These are phyloP conservation scores for Cercis canadensis DNA, from an alignment of 306 rosid species.

Conservation along the genomic window DNA sequence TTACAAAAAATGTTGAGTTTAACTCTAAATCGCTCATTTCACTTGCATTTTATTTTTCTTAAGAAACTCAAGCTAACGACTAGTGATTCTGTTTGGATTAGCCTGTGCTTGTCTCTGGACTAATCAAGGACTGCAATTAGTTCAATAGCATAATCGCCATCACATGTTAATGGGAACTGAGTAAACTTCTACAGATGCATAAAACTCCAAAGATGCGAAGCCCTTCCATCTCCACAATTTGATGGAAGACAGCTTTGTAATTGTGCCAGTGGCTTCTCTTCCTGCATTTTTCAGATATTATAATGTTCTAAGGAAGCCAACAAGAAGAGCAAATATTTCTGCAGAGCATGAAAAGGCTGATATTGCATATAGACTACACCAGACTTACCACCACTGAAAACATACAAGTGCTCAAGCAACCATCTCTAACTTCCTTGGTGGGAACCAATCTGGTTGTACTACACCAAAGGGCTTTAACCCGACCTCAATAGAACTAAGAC, in stretches of 20 bases:
- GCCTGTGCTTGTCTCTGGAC: neutral
- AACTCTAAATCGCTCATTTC: too few species aligned
- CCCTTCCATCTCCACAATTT: too few species aligned
- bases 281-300: neutral
- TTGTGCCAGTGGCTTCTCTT: neutral
- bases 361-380: neutral
- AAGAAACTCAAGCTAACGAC: too few species aligned
- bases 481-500: neutral
- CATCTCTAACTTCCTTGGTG: neutral
- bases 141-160: neutral
- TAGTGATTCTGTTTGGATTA: too few species aligned
- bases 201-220: neutral
- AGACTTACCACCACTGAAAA: neutral
- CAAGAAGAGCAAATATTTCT: neutral
- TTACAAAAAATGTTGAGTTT: too few species aligned
- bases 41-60: too few species aligned
- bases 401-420: neutral
- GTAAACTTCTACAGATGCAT: too few species aligned
- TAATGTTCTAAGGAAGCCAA: constrained; percentile 4
- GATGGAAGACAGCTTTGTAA: neutral
- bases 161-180: neutral
- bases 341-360: neutral
- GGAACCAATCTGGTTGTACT: neutral
- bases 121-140: neutral
- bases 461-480: neutral